Evolutionary conservation across 228 moss, liverwort and hornwort genomes (phyloP), one percentile per base, ranked within the genome.

Genomic region (Sphagnum fallax): DNA sequence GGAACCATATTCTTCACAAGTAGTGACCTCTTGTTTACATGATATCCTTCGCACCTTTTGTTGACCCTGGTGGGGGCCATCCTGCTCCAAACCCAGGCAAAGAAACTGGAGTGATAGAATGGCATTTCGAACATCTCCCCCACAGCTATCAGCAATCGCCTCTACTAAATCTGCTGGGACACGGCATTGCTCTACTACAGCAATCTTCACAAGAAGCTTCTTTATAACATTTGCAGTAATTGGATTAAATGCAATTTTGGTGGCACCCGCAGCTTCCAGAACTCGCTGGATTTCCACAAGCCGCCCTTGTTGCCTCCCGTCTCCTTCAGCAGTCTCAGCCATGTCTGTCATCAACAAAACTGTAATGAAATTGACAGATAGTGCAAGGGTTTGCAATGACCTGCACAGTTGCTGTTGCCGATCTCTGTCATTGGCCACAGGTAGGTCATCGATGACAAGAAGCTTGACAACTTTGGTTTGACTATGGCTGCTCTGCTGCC

Each of bases 91-190:
- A 14, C 85, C 83, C 52, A 82, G 76, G 68, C 85, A 90, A 63
- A 89, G 77, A 75, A 98, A 98, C 73, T 98, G 90, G 49, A 98
- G 80, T 13, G 90, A 85, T 10, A 88, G 82, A 65, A 98, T 77
- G 6, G 93, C 93, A 74, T 93, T 91, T 67, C 93, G 88, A 75
- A 98, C 83, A 69, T 98, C 93, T 60, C 98, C 93, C 58, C 79
- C 78, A 69, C 85, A 94, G 60, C 82, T 87, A 53, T 92, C 90
- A 55, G 97, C 90, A 51, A 98, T 87, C n/a, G 81, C 82, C 49
- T 85, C 78, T 52, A 94, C 70, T 51, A 75, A 78, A 65, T 71
- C 86, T 6, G 61, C 55, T 16, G 92, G 79, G 14, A 84, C 70
- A 50, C 76, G 77, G 70, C 80, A 93, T 50, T 83, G 87, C 71